A percentile compares a stretch with the other conserved stretches of the same genome.
These are phyloP conservation scores for Leucocoprinus birnbaumii DNA, from an alignment of 768 basidiomycete genomes.

Conservation along the genomic window DNA sequence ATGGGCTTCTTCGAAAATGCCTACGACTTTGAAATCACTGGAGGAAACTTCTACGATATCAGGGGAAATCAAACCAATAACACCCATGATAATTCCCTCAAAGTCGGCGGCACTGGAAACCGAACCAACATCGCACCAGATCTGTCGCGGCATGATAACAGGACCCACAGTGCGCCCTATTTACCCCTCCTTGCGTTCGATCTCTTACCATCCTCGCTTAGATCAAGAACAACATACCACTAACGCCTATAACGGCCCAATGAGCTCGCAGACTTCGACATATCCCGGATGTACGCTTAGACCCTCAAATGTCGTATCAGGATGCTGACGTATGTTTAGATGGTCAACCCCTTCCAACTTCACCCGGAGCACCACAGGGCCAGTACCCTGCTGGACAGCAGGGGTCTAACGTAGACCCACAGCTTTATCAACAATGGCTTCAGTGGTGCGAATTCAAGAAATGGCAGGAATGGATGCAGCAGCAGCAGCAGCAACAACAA, in stretches of 20 bases:
- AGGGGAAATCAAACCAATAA: not conserved
- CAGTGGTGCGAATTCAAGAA: not conserved
- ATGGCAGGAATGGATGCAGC: not conserved
- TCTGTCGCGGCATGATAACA: not conserved
- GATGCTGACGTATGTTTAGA: not conserved
- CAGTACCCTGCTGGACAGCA: not conserved
- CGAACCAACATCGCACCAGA: not conserved
- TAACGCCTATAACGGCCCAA: not conserved
- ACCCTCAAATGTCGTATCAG: not conserved
- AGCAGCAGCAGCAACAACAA: not conserved
- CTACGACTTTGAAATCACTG: conserved; percentile 6
- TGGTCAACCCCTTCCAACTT: not conserved
- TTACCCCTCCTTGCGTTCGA: not conserved
- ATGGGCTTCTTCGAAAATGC: conserved; percentile 9
- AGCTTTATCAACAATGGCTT: not conserved
- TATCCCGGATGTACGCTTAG: not conserved
- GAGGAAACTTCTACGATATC: conserved; percentile 7
- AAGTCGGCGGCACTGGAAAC: not conserved
- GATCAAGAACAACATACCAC: not conserved
- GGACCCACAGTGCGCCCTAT: not conserved
- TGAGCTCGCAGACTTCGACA: not conserved
- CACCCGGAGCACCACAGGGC: not conserved
- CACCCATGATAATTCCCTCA: not conserved
- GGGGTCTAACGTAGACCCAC: not conserved
- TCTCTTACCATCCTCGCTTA: not conserved